These are phyloP conservation scores for Trichoderma semiorbis DNA, from an alignment of 2,329 filamentous ascomycete genomes.

Conservation along the genomic window DNA sequence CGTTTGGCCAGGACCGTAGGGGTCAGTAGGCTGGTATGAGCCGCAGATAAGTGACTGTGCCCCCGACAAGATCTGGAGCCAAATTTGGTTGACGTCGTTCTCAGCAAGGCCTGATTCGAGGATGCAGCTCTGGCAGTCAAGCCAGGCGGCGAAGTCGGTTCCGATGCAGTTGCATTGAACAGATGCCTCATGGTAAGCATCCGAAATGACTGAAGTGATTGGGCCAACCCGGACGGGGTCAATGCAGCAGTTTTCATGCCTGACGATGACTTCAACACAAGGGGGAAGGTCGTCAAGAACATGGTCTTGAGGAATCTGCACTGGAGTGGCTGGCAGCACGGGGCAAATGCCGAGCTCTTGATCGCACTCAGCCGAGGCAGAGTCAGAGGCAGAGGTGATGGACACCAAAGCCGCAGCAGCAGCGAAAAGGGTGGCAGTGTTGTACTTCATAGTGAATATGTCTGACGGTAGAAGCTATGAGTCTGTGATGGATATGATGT, in stretches of 20 bases:
- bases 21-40: slow-evolving; percentile 32
- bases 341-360: not conserved
- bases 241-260: slow-evolving; percentile 31
- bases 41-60: slow-evolving; percentile 37
- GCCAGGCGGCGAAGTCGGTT: slow-evolving; percentile 42
- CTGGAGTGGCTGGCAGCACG: not conserved
- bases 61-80: slow-evolving; percentile 32
- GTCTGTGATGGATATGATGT: slow-evolving; percentile 3
- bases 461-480: not conserved
- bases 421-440: slow-evolving; percentile 6
- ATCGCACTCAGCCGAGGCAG: not conserved
- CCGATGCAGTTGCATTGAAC: slow-evolving; percentile 42
- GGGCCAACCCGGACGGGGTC: slow-evolving; percentile 26
- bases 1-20: slow-evolving; percentile 32
- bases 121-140: slow-evolving; percentile 41
- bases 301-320: not conserved
- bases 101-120: slow-evolving; percentile 37
- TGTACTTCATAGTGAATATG: slow-evolving; percentile 21
- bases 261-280: slow-evolving; percentile 30
- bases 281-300: slow-evolving; percentile 23
- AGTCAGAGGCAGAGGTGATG: slow-evolving; percentile 12
- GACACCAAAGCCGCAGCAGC: slow-evolving; percentile 19
- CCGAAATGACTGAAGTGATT: not conserved
- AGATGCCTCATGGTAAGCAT: slow-evolving; percentile 26
- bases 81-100: slow-evolving; percentile 34